A percentile compares a stretch with the other conserved stretches of the same genome.
phyloP scores from a whole-genome alignment of 495 filamentous ascomycete species.

The Parmelia sp. region DNA sequence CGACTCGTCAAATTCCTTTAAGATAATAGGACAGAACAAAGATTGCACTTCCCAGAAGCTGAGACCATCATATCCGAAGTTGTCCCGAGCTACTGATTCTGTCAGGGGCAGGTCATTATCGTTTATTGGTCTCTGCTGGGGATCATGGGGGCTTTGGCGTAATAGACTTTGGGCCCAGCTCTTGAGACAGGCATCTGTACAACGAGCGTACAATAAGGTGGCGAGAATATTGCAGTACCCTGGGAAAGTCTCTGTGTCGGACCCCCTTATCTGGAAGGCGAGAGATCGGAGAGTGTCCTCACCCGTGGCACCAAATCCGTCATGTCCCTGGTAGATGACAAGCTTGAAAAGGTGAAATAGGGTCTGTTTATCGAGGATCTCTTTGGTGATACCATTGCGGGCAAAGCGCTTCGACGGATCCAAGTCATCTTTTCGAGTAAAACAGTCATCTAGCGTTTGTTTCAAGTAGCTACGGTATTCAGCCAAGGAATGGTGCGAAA shows the following conservation, averaged over 20 bases:
- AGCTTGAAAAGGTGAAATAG: not conserved
- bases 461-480: conserved; percentile 3
- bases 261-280: not conserved
- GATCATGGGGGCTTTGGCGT: too few species aligned
- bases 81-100: not conserved
- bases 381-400: conserved; percentile 3
- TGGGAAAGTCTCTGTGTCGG: not conserved
- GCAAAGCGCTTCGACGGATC: conserved; percentile 12
- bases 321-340: too few species aligned
- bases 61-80: not conserved
- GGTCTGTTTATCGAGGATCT: conserved; percentile 2
- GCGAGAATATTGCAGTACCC: conserved; percentile 11
- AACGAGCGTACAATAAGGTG: conserved; percentile 1
- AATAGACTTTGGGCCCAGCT: not conserved
- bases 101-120: conserved; percentile 7
- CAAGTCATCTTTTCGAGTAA: conserved; percentile 6
- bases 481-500: not conserved
- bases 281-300: not conserved
- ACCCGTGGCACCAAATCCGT: too few species aligned
- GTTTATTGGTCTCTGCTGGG: not conserved
- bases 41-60: conserved; percentile 5
- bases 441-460: conserved; percentile 3
- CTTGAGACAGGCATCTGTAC: not conserved
- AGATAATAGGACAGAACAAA: conserved; percentile 2
- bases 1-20: not conserved